These are phyloP conservation scores for Daedaleopsis sinensis DNA, from an alignment of 768 basidiomycete genomes.

Conservation along the genomic window DNA sequence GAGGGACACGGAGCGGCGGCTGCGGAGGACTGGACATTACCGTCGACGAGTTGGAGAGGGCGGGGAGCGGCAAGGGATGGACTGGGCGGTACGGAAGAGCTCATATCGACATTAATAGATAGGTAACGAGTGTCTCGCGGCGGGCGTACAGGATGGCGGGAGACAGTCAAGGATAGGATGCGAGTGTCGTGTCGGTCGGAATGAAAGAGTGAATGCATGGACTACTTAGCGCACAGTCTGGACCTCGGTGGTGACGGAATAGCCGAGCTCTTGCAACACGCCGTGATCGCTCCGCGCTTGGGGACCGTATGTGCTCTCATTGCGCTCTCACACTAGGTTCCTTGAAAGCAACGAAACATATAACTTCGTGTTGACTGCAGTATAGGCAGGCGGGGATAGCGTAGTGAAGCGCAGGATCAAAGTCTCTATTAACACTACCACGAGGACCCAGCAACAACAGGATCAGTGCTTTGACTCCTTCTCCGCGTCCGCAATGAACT, in stretches of 20 bases:
- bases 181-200: background rate
- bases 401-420: slow-evolving; percentile 3
- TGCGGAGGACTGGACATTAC: slow-evolving; percentile 31
- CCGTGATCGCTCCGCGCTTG: slow-evolving; percentile 1
- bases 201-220: background rate
- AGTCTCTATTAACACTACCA: slow-evolving; percentile 19
- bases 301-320: background rate
- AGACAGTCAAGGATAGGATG: background rate
- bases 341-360: slow-evolving; percentile 2
- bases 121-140: background rate
- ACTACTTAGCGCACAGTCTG: background rate
- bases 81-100: slow-evolving; percentile 24
- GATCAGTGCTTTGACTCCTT: slow-evolving; percentile 63
- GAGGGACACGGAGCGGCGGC: slow-evolving; percentile 31
- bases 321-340: slow-evolving; percentile 7
- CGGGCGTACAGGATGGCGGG: background rate
- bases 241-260: slow-evolving; percentile 3
- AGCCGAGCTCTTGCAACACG: slow-evolving; percentile 18
- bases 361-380: background rate
- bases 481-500: slow-evolving; percentile 83
- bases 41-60: slow-evolving; percentile 50
- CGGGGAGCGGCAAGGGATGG: slow-evolving; percentile 39
- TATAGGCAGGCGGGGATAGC: background rate
- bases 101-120: slow-evolving; percentile 18
- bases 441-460: slow-evolving; percentile 8